A percentile compares a stretch with the other conserved stretches of the same genome.
Conservation (phyloP, 768 basidiomycete genomes). For the Mycena galericulata region DNA sequence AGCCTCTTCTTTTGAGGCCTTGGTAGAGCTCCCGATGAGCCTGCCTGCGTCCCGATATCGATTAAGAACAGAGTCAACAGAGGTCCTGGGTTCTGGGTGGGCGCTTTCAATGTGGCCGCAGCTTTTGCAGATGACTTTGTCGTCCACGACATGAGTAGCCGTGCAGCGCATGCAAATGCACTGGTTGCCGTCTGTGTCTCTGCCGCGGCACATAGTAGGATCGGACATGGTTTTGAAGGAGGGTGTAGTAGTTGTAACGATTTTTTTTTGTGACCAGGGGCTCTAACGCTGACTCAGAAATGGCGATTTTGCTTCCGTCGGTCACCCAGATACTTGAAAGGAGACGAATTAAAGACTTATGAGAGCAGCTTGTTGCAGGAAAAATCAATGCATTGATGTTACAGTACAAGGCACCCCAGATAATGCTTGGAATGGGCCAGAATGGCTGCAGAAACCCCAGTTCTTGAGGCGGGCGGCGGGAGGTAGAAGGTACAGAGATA, state of each 20-base stretch:
- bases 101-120: slow-evolving; percentile 16
- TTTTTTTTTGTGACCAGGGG: neutral
- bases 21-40: neutral
- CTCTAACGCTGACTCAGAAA: neutral
- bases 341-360: too few species aligned
- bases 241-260: neutral
- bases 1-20: slow-evolving; percentile 17
- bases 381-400: too few species aligned
- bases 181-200: slow-evolving; percentile 1
- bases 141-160: neutral
- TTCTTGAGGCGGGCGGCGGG: too few species aligned
- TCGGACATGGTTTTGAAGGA: slow-evolving; percentile 11
- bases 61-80: neutral
- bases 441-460: too few species aligned
- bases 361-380: too few species aligned
- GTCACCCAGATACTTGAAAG: too few species aligned
- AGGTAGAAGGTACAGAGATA: too few species aligned
- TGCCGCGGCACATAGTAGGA: slow-evolving; percentile 6
- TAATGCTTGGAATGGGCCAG: too few species aligned
- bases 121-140: neutral
- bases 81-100: slow-evolving; percentile 8
- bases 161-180: slow-evolving; percentile 13
- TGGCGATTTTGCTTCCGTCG: neutral
- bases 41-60: neutral
- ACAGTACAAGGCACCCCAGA: too few species aligned